These are phyloP conservation scores for Handroanthus guayacan DNA, from an alignment of 257 asterid species.

Conservation along the genomic window DNA sequence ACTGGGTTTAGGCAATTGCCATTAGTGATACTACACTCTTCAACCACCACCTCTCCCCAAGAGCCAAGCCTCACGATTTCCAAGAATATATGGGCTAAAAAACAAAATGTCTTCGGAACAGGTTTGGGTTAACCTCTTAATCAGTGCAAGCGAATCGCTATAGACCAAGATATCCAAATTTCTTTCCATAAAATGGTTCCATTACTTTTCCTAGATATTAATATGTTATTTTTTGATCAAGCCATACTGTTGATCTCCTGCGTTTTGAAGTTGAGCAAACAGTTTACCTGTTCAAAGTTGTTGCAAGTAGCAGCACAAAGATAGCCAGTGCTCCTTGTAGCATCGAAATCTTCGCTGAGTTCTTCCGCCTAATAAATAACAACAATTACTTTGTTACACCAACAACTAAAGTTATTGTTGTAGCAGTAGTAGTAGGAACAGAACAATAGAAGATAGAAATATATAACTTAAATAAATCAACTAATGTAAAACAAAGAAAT, in stretches of 20 bases:
- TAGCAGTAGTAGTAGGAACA: not conserved
- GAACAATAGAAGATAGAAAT: not conserved
- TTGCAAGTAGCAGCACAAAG: constrained; percentile 86
- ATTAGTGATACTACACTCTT: not conserved
- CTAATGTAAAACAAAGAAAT: constrained; percentile 13
- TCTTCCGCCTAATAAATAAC: constrained; percentile 61
- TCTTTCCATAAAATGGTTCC: not conserved
- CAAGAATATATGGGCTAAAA: too few relatives aligned
- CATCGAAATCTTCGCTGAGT: constrained; percentile 79
- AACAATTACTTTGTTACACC: constrained; percentile 3
- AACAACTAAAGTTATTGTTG: not conserved
- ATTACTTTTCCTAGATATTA: not conserved
- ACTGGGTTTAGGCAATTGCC: not conserved
- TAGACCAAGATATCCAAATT: not conserved
- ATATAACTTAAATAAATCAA: not conserved
- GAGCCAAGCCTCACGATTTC: not conserved
- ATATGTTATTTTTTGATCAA: not conserved
- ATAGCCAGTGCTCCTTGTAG: constrained; percentile 94
- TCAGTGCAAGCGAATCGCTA: not conserved
- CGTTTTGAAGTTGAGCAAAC: constrained; percentile 15
- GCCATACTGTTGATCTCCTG: constrained; percentile 21
- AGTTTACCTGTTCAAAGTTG: constrained; percentile 80
- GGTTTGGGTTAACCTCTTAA: not conserved
- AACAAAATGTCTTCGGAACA: too few relatives aligned
- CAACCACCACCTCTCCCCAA: not conserved